Percentiles rank a stretch among this genome's conserved stretches.
These are phyloP conservation scores for Ascosphaera aggregata DNA, from an alignment of 2,329 filamentous ascomycete genomes.

Conservation along the genomic window DNA sequence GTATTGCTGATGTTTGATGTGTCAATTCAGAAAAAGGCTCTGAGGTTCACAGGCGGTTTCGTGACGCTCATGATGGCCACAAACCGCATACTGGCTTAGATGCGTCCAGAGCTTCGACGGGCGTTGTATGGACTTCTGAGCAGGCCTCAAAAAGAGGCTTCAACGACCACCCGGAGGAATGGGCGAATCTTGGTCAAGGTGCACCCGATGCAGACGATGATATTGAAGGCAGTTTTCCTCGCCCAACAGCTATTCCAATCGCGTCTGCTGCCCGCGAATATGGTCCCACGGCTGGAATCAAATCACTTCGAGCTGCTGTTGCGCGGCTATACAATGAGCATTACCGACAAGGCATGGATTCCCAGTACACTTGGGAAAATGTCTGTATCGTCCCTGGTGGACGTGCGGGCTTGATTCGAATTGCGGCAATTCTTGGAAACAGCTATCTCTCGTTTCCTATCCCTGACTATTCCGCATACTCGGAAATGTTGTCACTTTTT, in stretches of 20 bases:
- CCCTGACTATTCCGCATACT: conserved; percentile 90
- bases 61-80: conserved; percentile 73
- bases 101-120: conserved; percentile 66
- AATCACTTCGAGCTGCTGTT: conserved; percentile 67
- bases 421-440: conserved; percentile 82
- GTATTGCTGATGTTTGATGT: background rate
- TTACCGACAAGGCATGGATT: conserved; percentile 67
- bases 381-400: conserved; percentile 91
- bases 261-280: conserved; percentile 66
- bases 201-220: conserved; percentile 87
- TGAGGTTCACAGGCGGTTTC: conserved; percentile 72
- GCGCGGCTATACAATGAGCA: conserved; percentile 83
- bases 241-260: conserved; percentile 58
- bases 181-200: conserved; percentile 89
- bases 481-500: conserved; percentile 90
- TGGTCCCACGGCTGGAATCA: conserved; percentile 83
- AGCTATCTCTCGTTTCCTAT: conserved; percentile 87
- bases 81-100: conserved; percentile 80
- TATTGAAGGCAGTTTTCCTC: conserved; percentile 68
- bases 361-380: conserved; percentile 92
- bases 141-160: conserved; percentile 77
- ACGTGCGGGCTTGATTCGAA: conserved; percentile 76
- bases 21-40: conserved; percentile 46
- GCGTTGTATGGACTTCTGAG: conserved; percentile 56
- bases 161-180: conserved; percentile 53